Conservation (phyloP, 192 early-diverging fungal species). For the Mortierella antarctica region DNA sequence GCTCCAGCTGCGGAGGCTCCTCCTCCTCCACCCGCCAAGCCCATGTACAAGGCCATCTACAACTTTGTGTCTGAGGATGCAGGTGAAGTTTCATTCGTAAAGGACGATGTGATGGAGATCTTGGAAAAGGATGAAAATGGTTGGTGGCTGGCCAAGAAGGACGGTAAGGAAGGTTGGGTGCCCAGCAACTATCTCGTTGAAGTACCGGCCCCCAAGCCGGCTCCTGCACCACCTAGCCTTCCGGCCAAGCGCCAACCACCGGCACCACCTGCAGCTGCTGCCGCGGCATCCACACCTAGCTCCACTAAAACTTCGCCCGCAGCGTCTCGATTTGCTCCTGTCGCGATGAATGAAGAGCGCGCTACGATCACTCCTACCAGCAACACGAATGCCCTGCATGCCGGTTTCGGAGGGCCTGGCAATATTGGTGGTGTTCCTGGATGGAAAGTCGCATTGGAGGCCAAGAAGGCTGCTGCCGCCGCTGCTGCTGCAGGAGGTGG, state of each 20-base stretch:
- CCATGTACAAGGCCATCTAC: conserved; percentile 75
- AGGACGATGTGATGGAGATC: conserved; percentile 76
- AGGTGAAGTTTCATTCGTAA: conserved; percentile 74
- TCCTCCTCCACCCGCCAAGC: conserved; percentile 54
- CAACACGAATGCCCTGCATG: conserved; percentile 37
- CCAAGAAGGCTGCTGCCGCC: conserved; percentile 61
- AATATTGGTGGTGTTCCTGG: conserved; percentile 59
- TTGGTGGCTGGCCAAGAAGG: conserved; percentile 69
- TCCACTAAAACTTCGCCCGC: conserved; percentile 10
- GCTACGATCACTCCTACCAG: conserved; percentile 25
- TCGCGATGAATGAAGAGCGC: conserved; percentile 18
- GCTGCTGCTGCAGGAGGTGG: conserved; percentile 41
- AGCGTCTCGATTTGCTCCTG: conserved; percentile 24
- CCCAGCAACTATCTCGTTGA: conserved; percentile 84
- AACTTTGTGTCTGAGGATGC: conserved; percentile 70
- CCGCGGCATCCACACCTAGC: conserved; percentile 11
- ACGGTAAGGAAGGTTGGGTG: conserved; percentile 76
- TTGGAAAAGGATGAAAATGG: conserved; percentile 65
- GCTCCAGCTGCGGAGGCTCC: conserved; percentile 48
- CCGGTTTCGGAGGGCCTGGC: conserved; percentile 44
- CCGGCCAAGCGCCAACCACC: conserved; percentile 56
- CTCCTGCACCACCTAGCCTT: conserved; percentile 55
- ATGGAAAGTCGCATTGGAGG: conserved; percentile 69
- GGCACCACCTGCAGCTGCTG: conserved; percentile 25
- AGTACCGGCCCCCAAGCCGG: conserved; percentile 55